Percentiles rank a stretch among this genome's conserved stretches.
Conservation (phyloP, 2,329 filamentous ascomycete species). For the Ophiostoma populinum region DNA sequence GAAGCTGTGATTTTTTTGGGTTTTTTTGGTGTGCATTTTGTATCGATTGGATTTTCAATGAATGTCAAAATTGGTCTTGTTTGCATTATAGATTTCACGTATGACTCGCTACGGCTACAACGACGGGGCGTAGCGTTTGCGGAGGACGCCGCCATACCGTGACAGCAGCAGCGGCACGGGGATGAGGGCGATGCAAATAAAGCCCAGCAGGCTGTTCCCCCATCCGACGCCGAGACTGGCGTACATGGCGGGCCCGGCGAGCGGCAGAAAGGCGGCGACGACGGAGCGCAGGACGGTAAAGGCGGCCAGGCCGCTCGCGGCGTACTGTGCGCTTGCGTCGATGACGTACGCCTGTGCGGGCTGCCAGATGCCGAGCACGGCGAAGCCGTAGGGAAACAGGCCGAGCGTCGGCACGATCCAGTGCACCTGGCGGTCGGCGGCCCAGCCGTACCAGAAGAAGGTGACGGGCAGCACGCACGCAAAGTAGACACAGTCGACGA, state of each 20-base stretch:
- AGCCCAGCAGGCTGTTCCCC: conserved; percentile 21
- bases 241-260: conserved; percentile 40
- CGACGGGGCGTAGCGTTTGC: conserved; percentile 8
- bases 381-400: conserved; percentile 17
- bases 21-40: neutral
- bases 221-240: conserved; percentile 32
- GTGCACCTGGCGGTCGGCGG: conserved; percentile 14
- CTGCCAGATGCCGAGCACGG: conserved; percentile 18
- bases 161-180: conserved; percentile 35
- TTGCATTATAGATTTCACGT: no score
- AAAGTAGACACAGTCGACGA: conserved; percentile 18
- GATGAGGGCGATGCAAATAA: conserved; percentile 33
- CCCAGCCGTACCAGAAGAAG: conserved; percentile 24
- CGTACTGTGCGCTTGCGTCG: conserved; percentile 38
- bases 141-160: conserved; percentile 24
- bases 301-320: conserved; percentile 42
- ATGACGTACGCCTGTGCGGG: conserved; percentile 34
- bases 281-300: conserved; percentile 38
- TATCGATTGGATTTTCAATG: neutral
- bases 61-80: no score
- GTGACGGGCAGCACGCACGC: conserved; percentile 18
- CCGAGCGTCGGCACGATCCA: conserved; percentile 9
- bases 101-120: conserved; percentile 1
- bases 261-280: conserved; percentile 38
- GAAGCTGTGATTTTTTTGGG: conserved; percentile 25